phyloP scores from a whole-genome alignment of 345 rosid species.

The Linum lewisii region DNA sequence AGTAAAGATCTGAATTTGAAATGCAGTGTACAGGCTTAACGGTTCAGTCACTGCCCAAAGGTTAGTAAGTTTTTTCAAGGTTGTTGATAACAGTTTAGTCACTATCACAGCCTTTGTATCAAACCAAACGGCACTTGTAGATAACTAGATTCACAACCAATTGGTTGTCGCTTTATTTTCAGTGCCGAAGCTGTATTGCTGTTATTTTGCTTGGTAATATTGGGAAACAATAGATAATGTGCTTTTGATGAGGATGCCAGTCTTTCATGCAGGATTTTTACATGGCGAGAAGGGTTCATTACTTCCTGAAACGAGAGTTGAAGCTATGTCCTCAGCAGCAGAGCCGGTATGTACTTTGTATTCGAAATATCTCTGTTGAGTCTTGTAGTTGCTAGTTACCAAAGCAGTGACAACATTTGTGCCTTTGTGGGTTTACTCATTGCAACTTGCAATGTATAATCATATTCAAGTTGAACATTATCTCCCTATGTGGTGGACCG shows the following conservation, averaged over 20 bases:
- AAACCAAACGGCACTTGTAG: neutral
- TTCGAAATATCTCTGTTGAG: neutral
- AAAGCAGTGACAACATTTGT: too few relatives aligned
- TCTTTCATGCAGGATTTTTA: neutral
- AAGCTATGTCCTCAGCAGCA: conserved; percentile 15
- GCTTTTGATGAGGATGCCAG: too few relatives aligned
- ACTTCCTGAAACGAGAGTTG: conserved; percentile 16
- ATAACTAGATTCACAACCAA: neutral
- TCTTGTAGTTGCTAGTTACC: neutral
- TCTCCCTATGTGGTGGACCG: too few relatives aligned
- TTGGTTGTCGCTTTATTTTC: conserved; percentile 4
- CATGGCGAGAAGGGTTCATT: conserved; percentile 12
- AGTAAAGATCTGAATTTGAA: conserved; percentile 9
- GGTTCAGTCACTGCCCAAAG: conserved; percentile 27
- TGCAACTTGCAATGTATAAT: too few relatives aligned
- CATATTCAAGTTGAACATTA: neutral
- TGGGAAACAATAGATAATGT: too few relatives aligned
- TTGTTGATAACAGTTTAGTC: neutral
- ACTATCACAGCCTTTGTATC: neutral
- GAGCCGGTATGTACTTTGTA: conserved; percentile 23
- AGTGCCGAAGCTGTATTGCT: too few relatives aligned
- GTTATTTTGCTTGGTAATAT: too few relatives aligned
- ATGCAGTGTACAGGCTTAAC: conserved; percentile 41
- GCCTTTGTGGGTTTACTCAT: too few relatives aligned
- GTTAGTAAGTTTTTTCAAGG: conserved; percentile 29